These are phyloP conservation scores for Solanum hybrid DNA, from an alignment of 305 asterid genomes.

Conservation along the genomic window DNA sequence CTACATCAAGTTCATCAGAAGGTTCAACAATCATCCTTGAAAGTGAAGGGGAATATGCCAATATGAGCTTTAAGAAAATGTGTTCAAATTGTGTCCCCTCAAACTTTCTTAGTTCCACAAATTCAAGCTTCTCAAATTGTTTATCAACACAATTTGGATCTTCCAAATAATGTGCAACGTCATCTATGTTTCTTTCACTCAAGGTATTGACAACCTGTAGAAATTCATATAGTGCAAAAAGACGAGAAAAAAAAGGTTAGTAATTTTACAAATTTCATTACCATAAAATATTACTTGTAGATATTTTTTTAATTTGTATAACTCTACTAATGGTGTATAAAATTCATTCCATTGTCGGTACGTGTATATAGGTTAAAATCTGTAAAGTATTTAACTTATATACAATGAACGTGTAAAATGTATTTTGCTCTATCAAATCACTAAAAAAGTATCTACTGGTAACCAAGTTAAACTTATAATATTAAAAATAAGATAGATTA, in stretches of 20 bases:
- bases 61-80: not conserved
- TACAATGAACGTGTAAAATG: not conserved
- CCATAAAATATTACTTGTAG: not conserved
- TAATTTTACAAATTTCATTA: too few relatives aligned
- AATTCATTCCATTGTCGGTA: not conserved
- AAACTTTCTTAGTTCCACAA: not conserved
- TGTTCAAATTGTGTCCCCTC: not conserved
- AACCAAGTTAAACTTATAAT: not conserved
- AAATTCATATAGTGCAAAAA: not conserved
- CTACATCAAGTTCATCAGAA: not conserved
- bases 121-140: not conserved
- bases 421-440: not conserved
- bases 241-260: not conserved
- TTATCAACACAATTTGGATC: not conserved
- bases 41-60: not conserved
- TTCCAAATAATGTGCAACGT: not conserved
- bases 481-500: not conserved
- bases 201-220: not conserved
- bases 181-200: not conserved
- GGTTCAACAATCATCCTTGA: not conserved
- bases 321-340: not conserved
- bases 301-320: too few relatives aligned
- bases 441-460: not conserved
- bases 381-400: not conserved
- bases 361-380: not conserved